These are phyloP conservation scores for Trypanosoma brucei DNA, from an alignment of 208 protist species.

Conservation along the genomic window DNA sequence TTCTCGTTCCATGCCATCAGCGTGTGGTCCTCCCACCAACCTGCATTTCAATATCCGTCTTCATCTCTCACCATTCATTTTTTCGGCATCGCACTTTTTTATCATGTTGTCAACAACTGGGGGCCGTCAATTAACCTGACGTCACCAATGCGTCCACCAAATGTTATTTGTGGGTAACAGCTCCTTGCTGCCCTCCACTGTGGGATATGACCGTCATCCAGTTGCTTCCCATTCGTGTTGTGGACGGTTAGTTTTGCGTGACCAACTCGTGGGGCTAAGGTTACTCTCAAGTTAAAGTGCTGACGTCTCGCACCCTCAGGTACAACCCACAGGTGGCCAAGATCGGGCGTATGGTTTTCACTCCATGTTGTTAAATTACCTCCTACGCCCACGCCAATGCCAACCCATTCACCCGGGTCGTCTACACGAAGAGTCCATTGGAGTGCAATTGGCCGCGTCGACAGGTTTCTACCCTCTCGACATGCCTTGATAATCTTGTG, in stretches of 20 bases:
- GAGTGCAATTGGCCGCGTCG: slow-evolving; percentile 18
- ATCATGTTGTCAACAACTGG: slow-evolving; percentile 22
- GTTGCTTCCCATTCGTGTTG: slow-evolving; percentile 49
- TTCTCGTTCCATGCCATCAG: too few relatives aligned
- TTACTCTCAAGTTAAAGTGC: slow-evolving; percentile 52
- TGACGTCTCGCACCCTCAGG: slow-evolving; percentile 28
- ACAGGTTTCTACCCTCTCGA: slow-evolving; percentile 17
- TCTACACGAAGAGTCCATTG: slow-evolving; percentile 73
- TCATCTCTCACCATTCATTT: neutral
- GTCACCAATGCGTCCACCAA: slow-evolving; percentile 66
- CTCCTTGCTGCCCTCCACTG: slow-evolving; percentile 68
- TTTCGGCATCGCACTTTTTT: neutral
- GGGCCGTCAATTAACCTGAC: slow-evolving; percentile 62
- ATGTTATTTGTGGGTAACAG: slow-evolving; percentile 82
- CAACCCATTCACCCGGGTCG: slow-evolving; percentile 82
- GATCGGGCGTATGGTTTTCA: slow-evolving; percentile 46
- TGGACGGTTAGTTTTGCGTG: slow-evolving; percentile 79
- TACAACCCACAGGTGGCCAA: slow-evolving; percentile 83
- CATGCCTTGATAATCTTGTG: slow-evolving; percentile 41
- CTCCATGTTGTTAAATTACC: slow-evolving; percentile 52
- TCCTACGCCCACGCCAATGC: slow-evolving; percentile 81
- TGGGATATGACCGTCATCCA: slow-evolving; percentile 74
- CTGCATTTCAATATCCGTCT: neutral
- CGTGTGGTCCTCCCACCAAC: too few relatives aligned
- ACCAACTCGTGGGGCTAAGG: slow-evolving; percentile 35